phyloP scores from a whole-genome alignment of 2,329 filamentous ascomycete species.

The Penicillium expansum region DNA sequence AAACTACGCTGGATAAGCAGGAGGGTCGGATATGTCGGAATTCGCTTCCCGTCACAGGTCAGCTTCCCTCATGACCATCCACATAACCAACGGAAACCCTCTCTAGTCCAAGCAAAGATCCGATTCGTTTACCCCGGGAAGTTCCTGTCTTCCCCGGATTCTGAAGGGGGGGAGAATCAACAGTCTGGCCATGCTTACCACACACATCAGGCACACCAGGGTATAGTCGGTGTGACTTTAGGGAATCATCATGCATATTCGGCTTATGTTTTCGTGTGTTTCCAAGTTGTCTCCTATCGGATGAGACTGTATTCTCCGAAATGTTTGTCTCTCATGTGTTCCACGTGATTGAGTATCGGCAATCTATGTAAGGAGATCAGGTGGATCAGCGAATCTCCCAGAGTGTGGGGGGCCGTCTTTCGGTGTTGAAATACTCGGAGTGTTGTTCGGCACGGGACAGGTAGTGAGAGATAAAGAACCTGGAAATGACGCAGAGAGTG shows the following conservation, averaged over 20 bases:
- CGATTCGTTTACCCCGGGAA: background rate
- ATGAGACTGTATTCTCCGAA: background rate
- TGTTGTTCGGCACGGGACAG: background rate
- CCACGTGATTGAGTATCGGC: background rate
- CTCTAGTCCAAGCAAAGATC: background rate
- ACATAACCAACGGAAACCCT: background rate
- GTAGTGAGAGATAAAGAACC: background rate
- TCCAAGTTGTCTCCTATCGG: background rate
- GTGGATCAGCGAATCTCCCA: slow-evolving; percentile 1
- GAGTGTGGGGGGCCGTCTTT: slow-evolving; percentile 1
- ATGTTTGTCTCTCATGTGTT: background rate
- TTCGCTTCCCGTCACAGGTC: slow-evolving; percentile 10
- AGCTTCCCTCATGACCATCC: background rate
- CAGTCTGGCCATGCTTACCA: background rate
- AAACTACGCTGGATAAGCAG: background rate
- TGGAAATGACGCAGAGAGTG: background rate
- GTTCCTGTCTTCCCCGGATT: slow-evolving; percentile 2
- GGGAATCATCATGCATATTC: background rate
- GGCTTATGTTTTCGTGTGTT: background rate
- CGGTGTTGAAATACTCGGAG: background rate
- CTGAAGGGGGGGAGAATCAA: background rate
- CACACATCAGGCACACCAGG: no score
- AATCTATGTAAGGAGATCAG: background rate
- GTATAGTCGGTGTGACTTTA: background rate
- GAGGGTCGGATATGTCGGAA: slow-evolving; percentile 9